Base-by-base conservation (phyloP, 208 protist species). In the Trypanosoma mega region DNA sequence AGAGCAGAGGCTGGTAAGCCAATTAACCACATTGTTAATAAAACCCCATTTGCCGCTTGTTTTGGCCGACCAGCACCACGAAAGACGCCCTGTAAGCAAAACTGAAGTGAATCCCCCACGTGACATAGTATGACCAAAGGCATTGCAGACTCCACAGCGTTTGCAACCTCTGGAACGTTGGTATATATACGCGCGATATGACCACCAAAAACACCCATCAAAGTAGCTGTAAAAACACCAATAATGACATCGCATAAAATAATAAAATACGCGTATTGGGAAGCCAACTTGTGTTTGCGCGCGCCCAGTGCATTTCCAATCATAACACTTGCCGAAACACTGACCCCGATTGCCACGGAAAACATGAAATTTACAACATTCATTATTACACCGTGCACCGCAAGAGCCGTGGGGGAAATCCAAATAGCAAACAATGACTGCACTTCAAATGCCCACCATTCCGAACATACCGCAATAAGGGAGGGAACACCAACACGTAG, bases 401-500 rank as follows among this genome's bases (percentile, higher is more conserved):
- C 79, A 27, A 90, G 55, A 9, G 81, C 72, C 14, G 63, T 21
- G 9, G 74, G 44, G 6, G 69, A 82, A 34, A 89, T 82, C 4
- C 39, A 24, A 5, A 67, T 41, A 1, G 81, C 79, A 11, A 92
- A 76, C 11, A 84, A 68, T 6, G 70, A 75, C 44, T 87, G 75
- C 14, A 89, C 58, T 57, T 89, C 76, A 51, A 92, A 92, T 8
- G 76, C 76, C 77, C 81, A 92, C 78, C 81, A 92, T 64, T 92
- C 85, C 30, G 81, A 67, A 53, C 81, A 87, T 12, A 79, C 78
- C 16, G 76, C 68, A 11, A 92, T 43, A 3, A 87, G 33, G 2
- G 80, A 80, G 3, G 81, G 81, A 23, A 84, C 33, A 27, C 79
- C 85, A 7, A 87, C 59, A 16, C 43, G 61, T 23, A 89, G 69